A percentile compares a stretch with the other conserved stretches of the same genome.
These are phyloP conservation scores for Cornus suecica DNA, from an alignment of 148 eudicot genomes.

Conservation along the genomic window DNA sequence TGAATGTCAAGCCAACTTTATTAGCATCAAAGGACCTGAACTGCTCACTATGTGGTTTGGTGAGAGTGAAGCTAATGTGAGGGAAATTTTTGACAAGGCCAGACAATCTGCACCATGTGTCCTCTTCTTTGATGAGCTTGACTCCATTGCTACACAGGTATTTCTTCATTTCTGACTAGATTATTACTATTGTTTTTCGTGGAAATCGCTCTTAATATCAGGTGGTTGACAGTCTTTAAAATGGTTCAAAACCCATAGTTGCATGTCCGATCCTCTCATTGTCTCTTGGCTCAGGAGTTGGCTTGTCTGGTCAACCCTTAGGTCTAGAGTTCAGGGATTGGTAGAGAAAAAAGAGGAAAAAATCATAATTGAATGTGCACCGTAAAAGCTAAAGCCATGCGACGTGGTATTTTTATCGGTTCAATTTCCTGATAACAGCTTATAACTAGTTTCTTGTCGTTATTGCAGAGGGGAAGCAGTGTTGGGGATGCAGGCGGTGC, in stretches of 20 bases:
- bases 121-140: constrained; percentile 53
- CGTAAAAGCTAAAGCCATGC: not conserved
- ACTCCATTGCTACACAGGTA: constrained; percentile 59
- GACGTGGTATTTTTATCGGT: not conserved
- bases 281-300: too few species aligned
- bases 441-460: not conserved
- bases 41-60: constrained; percentile 64
- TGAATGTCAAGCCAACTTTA: constrained; percentile 53
- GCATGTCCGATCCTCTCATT: too few species aligned
- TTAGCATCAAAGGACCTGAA: constrained; percentile 52
- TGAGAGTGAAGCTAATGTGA: constrained; percentile 60
- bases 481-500: constrained; percentile 56
- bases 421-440: not conserved
- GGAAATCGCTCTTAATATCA: not conserved
- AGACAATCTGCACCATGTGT: constrained; percentile 55
- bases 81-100: constrained; percentile 60
- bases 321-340: too few species aligned
- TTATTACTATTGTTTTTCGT: not conserved
- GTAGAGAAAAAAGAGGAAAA: too few species aligned
- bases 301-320: too few species aligned
- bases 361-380: too few species aligned
- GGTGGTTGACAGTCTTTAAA: too few species aligned
- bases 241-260: too few species aligned
- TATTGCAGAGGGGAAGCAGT: constrained; percentile 45
- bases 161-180: too few species aligned